Percentiles rank a stretch among this genome's conserved stretches.
These are phyloP conservation scores for Erythrophleum ivorense DNA, from an alignment of 331 rosid species.

Conservation along the genomic window DNA sequence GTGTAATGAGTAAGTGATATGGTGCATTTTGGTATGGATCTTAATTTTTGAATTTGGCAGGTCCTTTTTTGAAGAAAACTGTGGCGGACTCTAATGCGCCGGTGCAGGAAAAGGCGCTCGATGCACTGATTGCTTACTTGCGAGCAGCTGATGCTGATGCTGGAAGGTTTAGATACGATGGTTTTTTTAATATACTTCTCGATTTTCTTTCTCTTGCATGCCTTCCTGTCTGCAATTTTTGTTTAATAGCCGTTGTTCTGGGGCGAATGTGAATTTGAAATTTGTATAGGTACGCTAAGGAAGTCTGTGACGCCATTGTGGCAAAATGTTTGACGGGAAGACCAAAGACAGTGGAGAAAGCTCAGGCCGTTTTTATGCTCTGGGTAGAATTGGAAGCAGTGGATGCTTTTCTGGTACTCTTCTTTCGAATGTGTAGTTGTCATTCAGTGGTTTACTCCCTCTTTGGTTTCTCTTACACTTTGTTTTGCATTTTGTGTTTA, in stretches of 20 bases:
- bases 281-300: conserved; percentile 76
- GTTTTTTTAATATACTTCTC: background rate
- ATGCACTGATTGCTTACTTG: conserved; percentile 87
- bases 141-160: conserved; percentile 97
- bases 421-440: conserved; percentile 29
- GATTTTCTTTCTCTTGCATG: conserved; percentile 18
- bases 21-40: conserved; percentile 56
- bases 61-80: conserved; percentile 79
- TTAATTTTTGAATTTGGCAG: conserved; percentile 53
- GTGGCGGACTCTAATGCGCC: conserved; percentile 96
- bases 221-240: conserved; percentile 8
- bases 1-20: conserved; percentile 12
- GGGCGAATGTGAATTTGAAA: conserved; percentile 32
- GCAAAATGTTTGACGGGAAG: conserved; percentile 97
- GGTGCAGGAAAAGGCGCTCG: conserved; percentile 97
- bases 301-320: conserved; percentile 86
- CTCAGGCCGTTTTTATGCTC: conserved; percentile 90
- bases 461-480: conserved; percentile 18
- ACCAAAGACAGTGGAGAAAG: conserved; percentile 98
- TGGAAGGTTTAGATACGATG: conserved; percentile 62
- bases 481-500: conserved; percentile 11
- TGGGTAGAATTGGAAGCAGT: conserved; percentile 98
- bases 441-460: conserved; percentile 23
- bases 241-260: background rate
- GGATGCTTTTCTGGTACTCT: conserved; percentile 84